phyloP scores from a whole-genome alignment of 805 yeast species.

The Wickerhamomyces ciferrii region DNA sequence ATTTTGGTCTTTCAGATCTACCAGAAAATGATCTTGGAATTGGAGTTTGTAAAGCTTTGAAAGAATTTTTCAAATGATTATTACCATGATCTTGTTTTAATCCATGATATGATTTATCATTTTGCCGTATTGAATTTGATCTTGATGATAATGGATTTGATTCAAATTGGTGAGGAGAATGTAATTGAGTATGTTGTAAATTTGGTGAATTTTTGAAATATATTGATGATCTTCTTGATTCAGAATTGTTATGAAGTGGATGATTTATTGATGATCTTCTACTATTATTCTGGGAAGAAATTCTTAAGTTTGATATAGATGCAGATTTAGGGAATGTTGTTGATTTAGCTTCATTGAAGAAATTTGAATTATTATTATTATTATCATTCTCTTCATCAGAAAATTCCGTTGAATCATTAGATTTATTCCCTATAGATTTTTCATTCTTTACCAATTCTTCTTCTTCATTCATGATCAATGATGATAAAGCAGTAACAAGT shows the following conservation, averaged over 20 bases:
- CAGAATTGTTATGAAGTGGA: neutral
- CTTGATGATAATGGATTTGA: neutral
- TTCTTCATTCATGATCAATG: conserved; percentile 24
- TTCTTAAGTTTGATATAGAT: neutral
- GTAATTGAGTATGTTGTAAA: neutral
- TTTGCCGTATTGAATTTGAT: neutral
- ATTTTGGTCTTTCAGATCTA: neutral
- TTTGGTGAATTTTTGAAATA: neutral
- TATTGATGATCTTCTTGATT: neutral
- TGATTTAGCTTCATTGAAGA: neutral
- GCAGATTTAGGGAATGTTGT: neutral
- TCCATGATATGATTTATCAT: neutral
- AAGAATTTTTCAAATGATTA: neutral
- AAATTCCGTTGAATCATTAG: conserved; percentile 4
- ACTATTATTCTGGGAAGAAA: neutral
- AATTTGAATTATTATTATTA: neutral
- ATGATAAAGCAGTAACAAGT: conserved; percentile 25
- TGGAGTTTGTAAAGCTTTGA: conserved; percentile 8
- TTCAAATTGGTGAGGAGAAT: neutral
- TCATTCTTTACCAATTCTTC: conserved; percentile 8
- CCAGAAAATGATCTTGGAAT: conserved; percentile 12
- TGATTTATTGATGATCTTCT: neutral
- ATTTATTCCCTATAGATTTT: neutral
- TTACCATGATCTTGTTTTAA: neutral
- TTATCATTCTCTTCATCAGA: conserved; percentile 1